phyloP scores from a whole-genome alignment of 768 basidiomycete species.

The Tremella fuciformis region DNA sequence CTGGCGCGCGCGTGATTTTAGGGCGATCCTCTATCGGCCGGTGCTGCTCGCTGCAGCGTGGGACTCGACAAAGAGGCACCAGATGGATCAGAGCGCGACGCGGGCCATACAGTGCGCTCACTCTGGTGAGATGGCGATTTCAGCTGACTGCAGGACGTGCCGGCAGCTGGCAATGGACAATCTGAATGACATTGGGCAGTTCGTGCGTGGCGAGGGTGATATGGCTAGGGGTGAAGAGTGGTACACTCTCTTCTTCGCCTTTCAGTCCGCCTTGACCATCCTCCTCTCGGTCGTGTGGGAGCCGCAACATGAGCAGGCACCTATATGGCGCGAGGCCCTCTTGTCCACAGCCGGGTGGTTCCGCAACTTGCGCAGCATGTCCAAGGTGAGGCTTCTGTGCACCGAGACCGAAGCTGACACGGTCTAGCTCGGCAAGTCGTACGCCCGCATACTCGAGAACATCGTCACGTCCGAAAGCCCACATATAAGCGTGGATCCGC shows the following conservation, averaged over 20 bases:
- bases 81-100: slow-evolving; percentile 7
- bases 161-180: slow-evolving; percentile 19
- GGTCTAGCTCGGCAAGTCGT: slow-evolving; percentile 9
- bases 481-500: neutral
- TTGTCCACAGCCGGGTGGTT: slow-evolving; percentile 17
- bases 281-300: slow-evolving; percentile 27
- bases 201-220: neutral
- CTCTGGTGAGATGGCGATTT: neutral
- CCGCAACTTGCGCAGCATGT: slow-evolving; percentile 17
- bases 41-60: slow-evolving; percentile 26
- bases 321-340: slow-evolving; percentile 11
- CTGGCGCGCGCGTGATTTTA: slow-evolving; percentile 21
- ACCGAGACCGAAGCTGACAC: too few relatives aligned
- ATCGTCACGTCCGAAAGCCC: slow-evolving; percentile 10
- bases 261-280: slow-evolving; percentile 22
- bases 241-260: slow-evolving; percentile 29
- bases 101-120: slow-evolving; percentile 16
- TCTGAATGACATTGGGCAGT: slow-evolving; percentile 14
- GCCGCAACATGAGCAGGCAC: slow-evolving; percentile 13
- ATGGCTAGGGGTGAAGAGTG: slow-evolving; percentile 18
- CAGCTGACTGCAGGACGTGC: slow-evolving; percentile 10
- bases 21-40: slow-evolving; percentile 26
- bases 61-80: slow-evolving; percentile 12
- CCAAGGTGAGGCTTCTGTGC: slow-evolving; percentile 9
- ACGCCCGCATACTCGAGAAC: slow-evolving; percentile 15